Base-by-base conservation (phyloP, 208 protist species). In the Sergeia podlipaevii region DNA sequence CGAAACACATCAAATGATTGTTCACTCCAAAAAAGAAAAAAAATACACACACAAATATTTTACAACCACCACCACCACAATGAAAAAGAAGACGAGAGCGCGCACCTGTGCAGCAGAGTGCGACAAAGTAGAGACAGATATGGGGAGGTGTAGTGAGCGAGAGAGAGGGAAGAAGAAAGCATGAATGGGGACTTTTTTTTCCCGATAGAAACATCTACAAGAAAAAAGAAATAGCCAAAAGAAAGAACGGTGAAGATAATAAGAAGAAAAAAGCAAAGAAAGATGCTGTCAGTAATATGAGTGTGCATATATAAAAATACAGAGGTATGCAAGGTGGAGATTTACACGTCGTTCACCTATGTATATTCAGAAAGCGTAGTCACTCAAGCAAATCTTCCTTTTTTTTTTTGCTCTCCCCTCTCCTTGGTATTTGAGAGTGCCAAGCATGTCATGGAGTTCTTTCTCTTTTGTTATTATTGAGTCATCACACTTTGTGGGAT, bases 251-350 rank as follows among this genome's bases (percentile, higher is more conserved):
- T n/a, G n/a, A 52, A 34, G 20, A 49, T 2, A 54, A 33, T 45
- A 20, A 20, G 38, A 13, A 32, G 8, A 44, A 44, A 15, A 48
- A 27, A 4, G n/a, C 27, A 29, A 20, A 39, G 46, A 24, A 32
- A 0, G 23, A 5, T 32, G 10, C 29, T 20, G 11, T 32, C 17
- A 37, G 20, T 36, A 51, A 10, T 51, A 8, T 17, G 18, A 26
- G 5, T 17, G 18, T 17, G 29, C 38, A 51, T 37, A 27, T 27
- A 51, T 51, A 32, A 51, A 51, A 13, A 51, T 32, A 51, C 27
- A n/a, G 20, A 51, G 11, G 13, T n/a, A 27, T 51, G 27, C n/a
- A 44, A 20, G 15, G 20, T 51, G 4, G 6, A 6, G 6, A 51
- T n/a, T n/a, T n/a, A n/a, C n/a, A n/a, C n/a, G n/a, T n/a, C n/a